Percentiles rank a stretch among this genome's conserved stretches.
Conservation (phyloP, 2,329 filamentous ascomycete genomes). For the Trichoderma asperellum region DNA sequence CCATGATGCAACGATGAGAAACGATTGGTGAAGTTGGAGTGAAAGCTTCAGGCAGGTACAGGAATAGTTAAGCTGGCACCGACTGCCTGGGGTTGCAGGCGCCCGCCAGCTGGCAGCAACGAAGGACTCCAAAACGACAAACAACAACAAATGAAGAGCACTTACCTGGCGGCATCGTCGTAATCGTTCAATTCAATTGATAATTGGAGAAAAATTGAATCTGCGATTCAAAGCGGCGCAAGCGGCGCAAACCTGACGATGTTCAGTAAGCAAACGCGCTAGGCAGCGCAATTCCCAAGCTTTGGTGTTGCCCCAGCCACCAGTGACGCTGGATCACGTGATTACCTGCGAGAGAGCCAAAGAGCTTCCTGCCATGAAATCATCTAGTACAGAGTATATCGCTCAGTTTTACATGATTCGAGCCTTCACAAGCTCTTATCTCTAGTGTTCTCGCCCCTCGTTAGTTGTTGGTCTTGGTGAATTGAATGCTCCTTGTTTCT, state of each 20-base stretch:
- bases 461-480: neutral
- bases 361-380: neutral
- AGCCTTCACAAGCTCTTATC: too few relatives aligned
- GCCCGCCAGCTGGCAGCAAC: neutral
- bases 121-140: neutral
- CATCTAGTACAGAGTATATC: neutral
- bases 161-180: constrained; percentile 31
- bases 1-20: constrained; percentile 20
- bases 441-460: neutral
- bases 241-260: constrained; percentile 21
- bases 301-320: constrained; percentile 20
- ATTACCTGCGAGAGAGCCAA: neutral
- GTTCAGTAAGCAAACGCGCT: constrained; percentile 26
- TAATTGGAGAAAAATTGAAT: neutral
- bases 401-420: neutral
- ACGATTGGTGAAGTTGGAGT: neutral
- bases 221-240: constrained; percentile 21
- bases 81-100: neutral
- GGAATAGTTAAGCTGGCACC: neutral
- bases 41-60: neutral
- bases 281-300: constrained; percentile 9
- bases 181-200: neutral
- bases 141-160: neutral
- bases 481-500: neutral
- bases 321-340: constrained; percentile 18